Conservation (phyloP, 805 yeast species). For the Ogataea trehalophila region DNA sequence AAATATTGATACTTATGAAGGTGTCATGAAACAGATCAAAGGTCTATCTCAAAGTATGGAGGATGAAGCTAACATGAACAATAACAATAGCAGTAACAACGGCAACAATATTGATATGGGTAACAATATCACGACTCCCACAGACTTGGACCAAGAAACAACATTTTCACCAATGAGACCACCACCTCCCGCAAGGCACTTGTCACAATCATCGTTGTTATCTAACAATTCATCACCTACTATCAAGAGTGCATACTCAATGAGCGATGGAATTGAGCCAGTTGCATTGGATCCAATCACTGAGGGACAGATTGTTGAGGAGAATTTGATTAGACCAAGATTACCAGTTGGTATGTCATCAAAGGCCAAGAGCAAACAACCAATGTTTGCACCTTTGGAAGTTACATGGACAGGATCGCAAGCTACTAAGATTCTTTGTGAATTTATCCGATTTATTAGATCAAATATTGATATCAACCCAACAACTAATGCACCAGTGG, state of each 20-base stretch:
- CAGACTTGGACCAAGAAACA: not conserved
- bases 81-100: not conserved
- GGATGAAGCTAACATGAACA: slow-evolving; percentile 5
- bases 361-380: slow-evolving; percentile 49
- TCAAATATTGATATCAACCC: slow-evolving; percentile 31
- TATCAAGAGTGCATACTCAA: slow-evolving; percentile 4
- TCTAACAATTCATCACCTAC: slow-evolving; percentile 10
- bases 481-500: slow-evolving; percentile 23
- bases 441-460: slow-evolving; percentile 27
- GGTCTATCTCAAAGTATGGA: slow-evolving; percentile 24
- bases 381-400: slow-evolving; percentile 43
- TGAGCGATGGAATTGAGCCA: slow-evolving; percentile 12
- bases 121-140: not conserved
- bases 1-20: slow-evolving; percentile 35
- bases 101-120: not conserved
- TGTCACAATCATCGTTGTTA: slow-evolving; percentile 7
- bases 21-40: slow-evolving; percentile 32
- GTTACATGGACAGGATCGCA: slow-evolving; percentile 56
- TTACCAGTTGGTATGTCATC: slow-evolving; percentile 59
- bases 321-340: slow-evolving; percentile 41
- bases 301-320: slow-evolving; percentile 19
- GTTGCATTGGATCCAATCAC: slow-evolving; percentile 10
- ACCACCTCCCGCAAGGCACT: slow-evolving; percentile 2
- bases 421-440: slow-evolving; percentile 38
- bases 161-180: too few relatives aligned